Base-by-base conservation (phyloP, 2,329 filamentous ascomycete genomes). In the Exophiala sp. region DNA sequence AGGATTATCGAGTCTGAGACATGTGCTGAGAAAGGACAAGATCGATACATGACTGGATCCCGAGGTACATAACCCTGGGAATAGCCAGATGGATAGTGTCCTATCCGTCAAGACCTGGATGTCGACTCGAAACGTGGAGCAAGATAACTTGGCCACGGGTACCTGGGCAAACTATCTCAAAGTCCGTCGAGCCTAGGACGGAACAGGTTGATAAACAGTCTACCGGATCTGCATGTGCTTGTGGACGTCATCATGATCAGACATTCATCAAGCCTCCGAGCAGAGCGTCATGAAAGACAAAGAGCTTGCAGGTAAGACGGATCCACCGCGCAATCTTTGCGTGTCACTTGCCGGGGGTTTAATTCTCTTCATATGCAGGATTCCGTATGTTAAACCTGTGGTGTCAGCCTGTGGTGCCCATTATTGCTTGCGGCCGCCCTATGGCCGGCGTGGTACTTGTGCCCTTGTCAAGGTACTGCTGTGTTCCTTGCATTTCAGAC, bases 401-500 rank as follows among this genome's bases (percentile, higher is more conserved):
- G 21, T 20, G 40, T 21, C 10, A 29, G 21, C 11, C 41, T 43
- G 24, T 8, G 24, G 24, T 43, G 20, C 21, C 20, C 41, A 43
- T 24, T 43, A 11, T 32, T 43, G 41, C 41, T n/a, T 24, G 11
- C 35, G 35, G 11, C 11, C 35, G 5, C 35, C 35, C 35, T 38
- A 16, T 38, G 35, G 14, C 21, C 21, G n/a, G 29, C 38, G 47
- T 43, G 36, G 39, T 43, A 43, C 42, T 49, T 45, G 46, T 57
- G 24, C 54, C 38, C 38, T 53, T 14, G 39, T 44, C 38, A 29
- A 29, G 24, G 24, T 50, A 24, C 51, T 54, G 47, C 39, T 42
- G 55, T 54, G 55, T 58, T 43, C 55, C 55, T 58, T 58, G 55
- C 55, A 58, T 58, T 47, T 58, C 51, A 50, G 49, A 54, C 51